Percentiles rank a stretch among this genome's conserved stretches.
These are phyloP conservation scores for Zopfochytrium polystomum DNA, from an alignment of 371 early-diverging fungal genomes.

Conservation along the genomic window DNA sequence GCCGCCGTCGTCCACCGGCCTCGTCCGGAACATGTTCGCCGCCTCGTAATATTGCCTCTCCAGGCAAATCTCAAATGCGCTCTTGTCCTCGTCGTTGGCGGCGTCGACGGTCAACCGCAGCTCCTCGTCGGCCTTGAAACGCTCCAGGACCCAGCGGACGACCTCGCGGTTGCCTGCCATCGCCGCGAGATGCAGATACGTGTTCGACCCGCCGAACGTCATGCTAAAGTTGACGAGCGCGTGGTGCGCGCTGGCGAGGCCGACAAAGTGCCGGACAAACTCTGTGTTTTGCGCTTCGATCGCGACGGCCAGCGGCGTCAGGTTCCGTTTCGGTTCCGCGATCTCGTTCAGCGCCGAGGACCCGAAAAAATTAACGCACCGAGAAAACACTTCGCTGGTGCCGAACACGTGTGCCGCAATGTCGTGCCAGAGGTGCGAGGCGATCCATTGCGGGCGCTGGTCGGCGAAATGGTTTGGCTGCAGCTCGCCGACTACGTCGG, in stretches of 20 bases:
- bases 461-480: too few species aligned
- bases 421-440: too few species aligned
- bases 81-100: not conserved
- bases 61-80: conserved; percentile 4
- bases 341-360: too few species aligned
- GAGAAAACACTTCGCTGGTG: too few species aligned
- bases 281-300: not conserved
- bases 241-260: not conserved
- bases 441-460: too few species aligned
- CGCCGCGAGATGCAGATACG: conserved; percentile 10
- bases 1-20: not conserved
- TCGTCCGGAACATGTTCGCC: not conserved
- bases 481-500: too few species aligned
- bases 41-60: not conserved
- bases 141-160: not conserved
- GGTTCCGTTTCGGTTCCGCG: too few species aligned
- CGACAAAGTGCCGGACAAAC: not conserved
- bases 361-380: too few species aligned
- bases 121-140: not conserved
- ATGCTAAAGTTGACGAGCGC: not conserved
- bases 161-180: not conserved
- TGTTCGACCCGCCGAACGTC: not conserved
- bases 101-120: not conserved
- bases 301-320: not conserved
- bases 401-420: too few species aligned